phyloP scores from a whole-genome alignment of 2,329 filamentous ascomycete species.

The Pseudocercospora cruenta region DNA sequence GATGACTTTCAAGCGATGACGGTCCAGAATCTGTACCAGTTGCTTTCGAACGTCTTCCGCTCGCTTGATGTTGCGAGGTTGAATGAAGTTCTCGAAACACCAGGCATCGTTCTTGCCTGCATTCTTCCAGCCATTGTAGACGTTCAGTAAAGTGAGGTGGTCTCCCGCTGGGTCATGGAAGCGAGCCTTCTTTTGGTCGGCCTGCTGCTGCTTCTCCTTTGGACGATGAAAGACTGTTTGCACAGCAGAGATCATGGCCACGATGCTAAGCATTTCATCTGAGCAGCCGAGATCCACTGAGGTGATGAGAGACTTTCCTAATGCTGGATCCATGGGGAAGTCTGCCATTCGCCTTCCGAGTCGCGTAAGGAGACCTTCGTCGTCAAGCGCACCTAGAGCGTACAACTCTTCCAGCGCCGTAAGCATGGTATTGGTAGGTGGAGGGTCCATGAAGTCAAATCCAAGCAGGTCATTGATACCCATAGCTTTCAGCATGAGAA shows the following conservation, averaged over 20 bases:
- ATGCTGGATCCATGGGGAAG: constrained; percentile 93
- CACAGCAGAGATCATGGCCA: constrained; percentile 84
- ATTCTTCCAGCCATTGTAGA: constrained; percentile 96
- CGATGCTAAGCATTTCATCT: constrained; percentile 91
- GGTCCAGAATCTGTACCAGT: constrained; percentile 88
- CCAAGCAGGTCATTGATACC: constrained; percentile 96
- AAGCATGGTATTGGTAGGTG: constrained; percentile 96
- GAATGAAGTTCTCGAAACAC: constrained; percentile 98
- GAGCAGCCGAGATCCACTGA: constrained; percentile 87
- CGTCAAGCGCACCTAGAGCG: constrained; percentile 85
- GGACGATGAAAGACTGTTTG: constrained; percentile 90
- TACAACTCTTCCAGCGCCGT: constrained; percentile 95
- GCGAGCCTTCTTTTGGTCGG: constrained; percentile 96
- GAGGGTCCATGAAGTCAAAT: constrained; percentile 99
- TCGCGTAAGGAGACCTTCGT: constrained; percentile 90
- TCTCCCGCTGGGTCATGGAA: constrained; percentile 96
- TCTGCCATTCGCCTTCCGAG: constrained; percentile 97
- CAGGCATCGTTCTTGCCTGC: constrained; percentile 81
- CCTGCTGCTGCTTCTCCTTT: constrained; percentile 94
- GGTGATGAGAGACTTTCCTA: constrained; percentile 87
- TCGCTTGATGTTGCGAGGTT: constrained; percentile 83
- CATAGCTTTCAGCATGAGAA: constrained; percentile 98
- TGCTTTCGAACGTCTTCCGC: constrained; percentile 93
- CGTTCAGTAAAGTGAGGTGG: constrained; percentile 91
- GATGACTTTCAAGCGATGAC: constrained; percentile 79